phyloP scores from a whole-genome alignment of 306 rosid species.

The Fragaria ananassa region DNA sequence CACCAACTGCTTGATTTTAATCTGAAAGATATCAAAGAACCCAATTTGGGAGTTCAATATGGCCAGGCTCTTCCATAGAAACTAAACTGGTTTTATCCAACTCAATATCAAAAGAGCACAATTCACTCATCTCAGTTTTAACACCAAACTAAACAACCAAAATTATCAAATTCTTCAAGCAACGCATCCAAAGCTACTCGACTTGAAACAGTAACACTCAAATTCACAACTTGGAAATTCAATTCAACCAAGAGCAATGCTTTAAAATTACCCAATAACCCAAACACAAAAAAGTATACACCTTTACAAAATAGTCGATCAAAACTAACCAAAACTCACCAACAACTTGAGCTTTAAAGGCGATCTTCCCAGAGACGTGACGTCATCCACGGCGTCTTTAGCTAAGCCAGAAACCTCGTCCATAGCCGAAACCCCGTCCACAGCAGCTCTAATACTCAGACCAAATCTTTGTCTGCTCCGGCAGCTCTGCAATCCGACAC shows the following conservation, averaged over 20 bases:
- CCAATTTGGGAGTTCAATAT: neutral
- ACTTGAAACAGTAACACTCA: neutral
- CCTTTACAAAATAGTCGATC: neutral
- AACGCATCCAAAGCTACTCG: neutral
- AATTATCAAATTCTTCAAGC: neutral
- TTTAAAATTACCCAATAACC: neutral
- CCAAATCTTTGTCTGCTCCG: slow-evolving; percentile 25
- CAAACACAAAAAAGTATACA: neutral
- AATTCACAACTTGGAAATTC: neutral
- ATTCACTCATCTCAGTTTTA: neutral
- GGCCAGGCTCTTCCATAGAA: neutral
- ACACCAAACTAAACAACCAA: neutral
- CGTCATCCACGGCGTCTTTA: neutral
- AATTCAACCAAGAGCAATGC: neutral
- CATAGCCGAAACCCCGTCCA: slow-evolving; percentile 21
- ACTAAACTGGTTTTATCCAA: too few relatives aligned
- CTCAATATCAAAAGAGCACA: neutral
- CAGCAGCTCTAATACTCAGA: slow-evolving; percentile 31
- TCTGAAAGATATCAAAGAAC: neutral
- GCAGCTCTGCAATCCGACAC: slow-evolving; percentile 9
- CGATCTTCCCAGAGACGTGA: slow-evolving; percentile 19
- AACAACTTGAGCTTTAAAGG: slow-evolving; percentile 67
- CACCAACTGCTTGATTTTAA: neutral
- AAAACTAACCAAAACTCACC: slow-evolving; percentile 57
- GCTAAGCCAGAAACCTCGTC: slow-evolving; percentile 12